These are phyloP conservation scores for Acer saccharum DNA, from an alignment of 345 rosid species.

Conservation along the genomic window DNA sequence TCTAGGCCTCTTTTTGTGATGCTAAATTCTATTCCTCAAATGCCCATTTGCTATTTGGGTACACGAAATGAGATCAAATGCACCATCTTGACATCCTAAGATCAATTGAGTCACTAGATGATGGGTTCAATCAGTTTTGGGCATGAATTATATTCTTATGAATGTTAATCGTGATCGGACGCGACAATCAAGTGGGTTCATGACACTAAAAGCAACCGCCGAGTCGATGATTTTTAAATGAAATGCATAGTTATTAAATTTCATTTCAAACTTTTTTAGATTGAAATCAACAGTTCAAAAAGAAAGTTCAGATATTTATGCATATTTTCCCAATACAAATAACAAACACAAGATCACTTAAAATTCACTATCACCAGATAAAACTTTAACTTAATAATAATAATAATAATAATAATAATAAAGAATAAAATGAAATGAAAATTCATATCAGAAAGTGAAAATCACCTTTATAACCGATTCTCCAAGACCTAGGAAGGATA, in stretches of 20 bases:
- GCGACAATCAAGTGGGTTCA: background rate
- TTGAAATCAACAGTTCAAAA: background rate
- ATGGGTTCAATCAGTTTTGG: background rate
- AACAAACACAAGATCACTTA: too few relatives aligned
- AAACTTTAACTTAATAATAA: background rate
- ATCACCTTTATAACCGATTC: conserved; percentile 44
- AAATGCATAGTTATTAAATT: background rate
- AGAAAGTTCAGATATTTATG: background rate
- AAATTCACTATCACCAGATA: background rate
- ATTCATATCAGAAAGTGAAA: background rate
- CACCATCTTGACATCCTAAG: background rate
- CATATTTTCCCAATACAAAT: background rate
- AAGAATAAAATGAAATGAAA: background rate
- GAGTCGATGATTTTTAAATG: background rate
- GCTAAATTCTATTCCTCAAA: background rate
- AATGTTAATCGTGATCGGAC: background rate
- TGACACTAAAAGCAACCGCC: too few relatives aligned
- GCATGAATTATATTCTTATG: background rate
- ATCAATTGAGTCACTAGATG: background rate
- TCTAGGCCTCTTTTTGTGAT: background rate
- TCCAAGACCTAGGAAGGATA: conserved; percentile 24
- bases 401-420: too few relatives aligned
- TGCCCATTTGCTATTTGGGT: background rate
- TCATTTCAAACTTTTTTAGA: background rate
- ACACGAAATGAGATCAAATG: background rate